These are phyloP conservation scores for Eimeria maxima DNA, from an alignment of 169 alveolate genomes.

Conservation along the genomic window DNA sequence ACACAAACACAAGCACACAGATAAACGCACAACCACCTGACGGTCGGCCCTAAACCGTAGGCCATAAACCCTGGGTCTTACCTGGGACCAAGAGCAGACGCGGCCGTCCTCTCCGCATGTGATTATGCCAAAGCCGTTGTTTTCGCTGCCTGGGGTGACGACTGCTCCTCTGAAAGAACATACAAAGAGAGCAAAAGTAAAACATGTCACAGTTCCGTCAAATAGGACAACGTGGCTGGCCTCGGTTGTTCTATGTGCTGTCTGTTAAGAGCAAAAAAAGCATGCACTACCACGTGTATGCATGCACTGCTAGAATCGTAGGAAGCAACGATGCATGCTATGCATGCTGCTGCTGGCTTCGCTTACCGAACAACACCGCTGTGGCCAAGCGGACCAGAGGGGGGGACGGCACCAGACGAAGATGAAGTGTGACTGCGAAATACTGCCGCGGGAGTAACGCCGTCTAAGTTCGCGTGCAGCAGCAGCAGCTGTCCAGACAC, in stretches of 20 bases:
- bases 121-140: not conserved
- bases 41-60: not conserved
- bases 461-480: slow-evolving; percentile 68
- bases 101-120: slow-evolving; percentile 65
- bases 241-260: not conserved
- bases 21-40: not conserved
- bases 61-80: not conserved
- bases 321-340: too few relatives aligned
- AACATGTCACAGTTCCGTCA: not conserved
- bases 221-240: not conserved
- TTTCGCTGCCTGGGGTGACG: not conserved
- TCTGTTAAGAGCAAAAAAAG: too few relatives aligned
- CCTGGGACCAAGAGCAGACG: slow-evolving; percentile 53
- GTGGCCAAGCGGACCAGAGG: not conserved
- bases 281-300: too few relatives aligned
- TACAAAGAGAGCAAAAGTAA: not conserved
- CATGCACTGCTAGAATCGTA: too few relatives aligned
- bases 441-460: slow-evolving; percentile 29
- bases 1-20: too few relatives aligned
- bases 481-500: slow-evolving; percentile 72
- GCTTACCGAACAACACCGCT: slow-evolving; percentile 51
- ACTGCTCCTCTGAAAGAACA: slow-evolving; percentile 40
- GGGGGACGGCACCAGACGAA: not conserved
- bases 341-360: too few relatives aligned
- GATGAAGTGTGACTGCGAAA: slow-evolving; percentile 8